phyloP scores from a whole-genome alignment of 2,329 filamentous ascomycete genomes.

The Hyphodiscus sp. region DNA sequence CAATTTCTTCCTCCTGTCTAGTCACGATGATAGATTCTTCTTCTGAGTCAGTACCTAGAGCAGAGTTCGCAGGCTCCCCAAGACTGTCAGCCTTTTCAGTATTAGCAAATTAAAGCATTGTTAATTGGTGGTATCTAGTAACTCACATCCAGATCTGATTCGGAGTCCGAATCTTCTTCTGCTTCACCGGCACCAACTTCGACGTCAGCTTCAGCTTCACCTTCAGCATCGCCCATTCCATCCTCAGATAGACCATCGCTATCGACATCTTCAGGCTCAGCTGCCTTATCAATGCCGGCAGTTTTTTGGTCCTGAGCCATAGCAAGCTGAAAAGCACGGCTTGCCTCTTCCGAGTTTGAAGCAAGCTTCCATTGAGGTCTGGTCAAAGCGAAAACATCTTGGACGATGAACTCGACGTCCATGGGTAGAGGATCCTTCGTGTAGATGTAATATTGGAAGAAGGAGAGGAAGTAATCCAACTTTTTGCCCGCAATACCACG shows the following conservation, averaged over 20 bases:
- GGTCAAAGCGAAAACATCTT: constrained; percentile 80
- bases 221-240: constrained; percentile 59
- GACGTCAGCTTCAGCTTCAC: constrained; percentile 53
- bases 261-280: constrained; percentile 66
- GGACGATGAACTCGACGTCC: constrained; percentile 95
- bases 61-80: constrained; percentile 44
- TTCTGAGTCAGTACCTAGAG: constrained; percentile 55
- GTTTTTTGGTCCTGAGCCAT: constrained; percentile 84
- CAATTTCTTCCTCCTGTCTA: constrained; percentile 79
- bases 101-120: constrained; percentile 1
- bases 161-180: constrained; percentile 44
- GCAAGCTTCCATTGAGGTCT: constrained; percentile 91
- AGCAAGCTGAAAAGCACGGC: constrained; percentile 77
- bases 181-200: constrained; percentile 39
- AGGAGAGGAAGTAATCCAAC: constrained; percentile 92
- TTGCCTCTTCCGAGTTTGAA: constrained; percentile 73
- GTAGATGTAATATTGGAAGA: constrained; percentile 95
- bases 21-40: constrained; percentile 92
- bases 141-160: constrained; percentile 52
- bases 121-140: not conserved
- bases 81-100: constrained; percentile 15
- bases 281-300: constrained; percentile 60
- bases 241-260: constrained; percentile 72
- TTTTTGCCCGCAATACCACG: constrained; percentile 93
- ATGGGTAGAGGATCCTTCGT: constrained; percentile 87